Conservation (phyloP, 306 rosid genomes). For the Lupinus albus region DNA sequence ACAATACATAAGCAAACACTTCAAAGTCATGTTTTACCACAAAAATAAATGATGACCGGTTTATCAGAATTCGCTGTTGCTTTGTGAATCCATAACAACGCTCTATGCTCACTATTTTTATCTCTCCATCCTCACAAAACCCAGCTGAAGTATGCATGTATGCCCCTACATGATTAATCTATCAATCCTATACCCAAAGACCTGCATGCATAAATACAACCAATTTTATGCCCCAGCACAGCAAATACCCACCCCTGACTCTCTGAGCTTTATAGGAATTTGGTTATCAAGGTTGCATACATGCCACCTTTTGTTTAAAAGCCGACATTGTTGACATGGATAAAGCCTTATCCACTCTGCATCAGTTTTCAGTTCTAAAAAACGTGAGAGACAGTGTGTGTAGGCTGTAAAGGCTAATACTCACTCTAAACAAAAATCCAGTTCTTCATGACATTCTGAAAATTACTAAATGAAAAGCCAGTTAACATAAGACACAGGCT, state of each 20-base stretch:
- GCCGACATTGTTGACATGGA: background rate
- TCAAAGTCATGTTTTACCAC: conserved; percentile 9
- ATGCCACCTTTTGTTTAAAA: background rate
- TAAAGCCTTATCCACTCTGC: conserved; percentile 10
- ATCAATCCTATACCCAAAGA: background rate
- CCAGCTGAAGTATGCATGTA: background rate
- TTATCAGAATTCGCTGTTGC: background rate
- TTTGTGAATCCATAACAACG: conserved; percentile 3
- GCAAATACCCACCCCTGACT: too few relatives aligned
- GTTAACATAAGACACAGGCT: too few relatives aligned
- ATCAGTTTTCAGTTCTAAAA: background rate
- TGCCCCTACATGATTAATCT: background rate
- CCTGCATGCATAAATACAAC: background rate
- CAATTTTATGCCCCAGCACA: background rate
- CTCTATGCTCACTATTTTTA: background rate
- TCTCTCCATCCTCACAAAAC: conserved; percentile 2
- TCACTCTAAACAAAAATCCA: conserved; percentile 1
- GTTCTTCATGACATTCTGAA: conserved; percentile 15
- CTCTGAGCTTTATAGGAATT: background rate
- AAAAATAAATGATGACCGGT: background rate
- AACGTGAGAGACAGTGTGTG: background rate
- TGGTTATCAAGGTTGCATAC: background rate
- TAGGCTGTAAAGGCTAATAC: background rate
- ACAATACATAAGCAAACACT: conserved; percentile 23
- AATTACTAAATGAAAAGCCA: background rate